Percentiles rank a stretch among this genome's conserved stretches.
Evolutionary conservation across 2,329 filamentous ascomycete species (phyloP).

Genomic region (Colletotrichum chlorophyti): DNA sequence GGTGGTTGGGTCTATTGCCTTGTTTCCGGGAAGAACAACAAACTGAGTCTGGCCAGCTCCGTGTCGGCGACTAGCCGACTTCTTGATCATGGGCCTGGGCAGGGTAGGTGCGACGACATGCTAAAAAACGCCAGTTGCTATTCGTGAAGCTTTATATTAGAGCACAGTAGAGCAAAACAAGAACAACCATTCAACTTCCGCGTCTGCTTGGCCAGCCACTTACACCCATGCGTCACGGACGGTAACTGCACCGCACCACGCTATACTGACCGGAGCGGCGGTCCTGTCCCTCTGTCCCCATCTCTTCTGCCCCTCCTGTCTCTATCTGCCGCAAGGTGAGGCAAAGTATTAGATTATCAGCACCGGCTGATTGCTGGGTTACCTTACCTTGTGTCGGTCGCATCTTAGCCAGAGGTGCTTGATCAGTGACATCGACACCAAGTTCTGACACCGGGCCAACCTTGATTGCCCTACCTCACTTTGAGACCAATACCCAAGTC

Average conservation of each 20-base stretch:
- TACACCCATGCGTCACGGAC: slow-evolving; percentile 24
- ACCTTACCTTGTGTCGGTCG: too few relatives aligned
- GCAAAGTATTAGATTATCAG: too few relatives aligned
- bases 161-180: too few relatives aligned
- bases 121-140: not conserved
- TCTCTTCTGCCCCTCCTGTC: too few relatives aligned
- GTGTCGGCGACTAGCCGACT: not conserved
- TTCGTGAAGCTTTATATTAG: slow-evolving; percentile 7
- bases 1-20: slow-evolving; percentile 9
- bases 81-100: too few relatives aligned
- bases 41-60: not conserved
- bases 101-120: not conserved
- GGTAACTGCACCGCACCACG: too few relatives aligned
- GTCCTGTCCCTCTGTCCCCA: too few relatives aligned
- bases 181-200: slow-evolving; percentile 2
- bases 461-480: not conserved
- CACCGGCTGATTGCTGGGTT: not conserved
- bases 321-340: too few relatives aligned
- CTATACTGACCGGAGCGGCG: slow-evolving; percentile 13
- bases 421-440: slow-evolving; percentile 10
- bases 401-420: not conserved
- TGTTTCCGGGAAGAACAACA: not conserved
- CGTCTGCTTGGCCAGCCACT: slow-evolving; percentile 17
- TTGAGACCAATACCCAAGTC: slow-evolving; percentile 18
- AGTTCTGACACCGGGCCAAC: slow-evolving; percentile 4